Base-by-base conservation (phyloP, 495 filamentous ascomycete species). In the Penicillium bovifimosum region DNA sequence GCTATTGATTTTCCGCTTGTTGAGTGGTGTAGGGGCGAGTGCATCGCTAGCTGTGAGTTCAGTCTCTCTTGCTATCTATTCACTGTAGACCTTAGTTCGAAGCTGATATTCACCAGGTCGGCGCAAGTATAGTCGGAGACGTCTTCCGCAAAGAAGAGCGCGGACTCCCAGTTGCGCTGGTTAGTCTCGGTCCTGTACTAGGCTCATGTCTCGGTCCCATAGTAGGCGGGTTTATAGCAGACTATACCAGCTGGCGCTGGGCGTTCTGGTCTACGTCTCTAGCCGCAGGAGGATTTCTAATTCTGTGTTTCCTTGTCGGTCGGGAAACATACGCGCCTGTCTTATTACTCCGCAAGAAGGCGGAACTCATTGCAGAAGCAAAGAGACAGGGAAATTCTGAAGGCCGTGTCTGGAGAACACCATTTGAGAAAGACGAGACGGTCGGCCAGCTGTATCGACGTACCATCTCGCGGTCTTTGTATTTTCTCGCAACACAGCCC, bases 291-390 rank as follows among this genome's bases (percentile, higher is more conserved):
- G n/a, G 77, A 2, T 73, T 86, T 41, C 80, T 84, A 56, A 11
- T 72, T 24, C 62, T 71, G 1, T 83, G 82, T 0, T 33, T 86
- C 3, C 74, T 84, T 46, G 78, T 76, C 54, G 70, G 86, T 1
- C 75, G 72, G 50, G 82, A 86, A 62, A 84, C 82, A 1, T 86
- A 84, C 63, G 64, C 75, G 2, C 81, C 81, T 0, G 71, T 75
- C 28, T 65, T 86, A 0, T 74, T 86, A 2, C 63, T 64, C 16
- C 61, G 68, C 33, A 84, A 60, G 74, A 76, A 20, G 54, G 67
- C 14, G 66, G 58, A 17, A 67, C 84, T 7, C 66, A 86, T 80
- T 6, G 79, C 13, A 31, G 35, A 40, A 5, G 34, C 41, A 11
- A 32, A 14, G 13, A 27, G 36, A 6, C n/a, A 26, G n/a, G 35